Evolutionary conservation across 1,284 basidiomycete species (phyloP).

Genomic region (Tilletiaria anomala): DNA sequence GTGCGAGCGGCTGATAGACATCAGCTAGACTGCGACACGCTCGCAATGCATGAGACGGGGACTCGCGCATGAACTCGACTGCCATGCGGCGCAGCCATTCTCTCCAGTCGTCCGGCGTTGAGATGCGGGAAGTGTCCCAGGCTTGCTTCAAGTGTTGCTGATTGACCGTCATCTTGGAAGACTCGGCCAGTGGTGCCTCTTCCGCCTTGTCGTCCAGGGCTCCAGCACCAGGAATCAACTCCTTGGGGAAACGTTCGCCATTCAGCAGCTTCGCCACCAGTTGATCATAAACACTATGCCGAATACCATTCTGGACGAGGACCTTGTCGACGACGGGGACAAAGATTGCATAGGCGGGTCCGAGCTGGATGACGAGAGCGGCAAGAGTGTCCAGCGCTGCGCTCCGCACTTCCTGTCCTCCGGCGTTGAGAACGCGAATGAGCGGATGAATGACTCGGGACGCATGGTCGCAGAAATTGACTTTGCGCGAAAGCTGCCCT

Average conservation of each 20-base stretch:
- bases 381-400: slow-evolving; percentile 89
- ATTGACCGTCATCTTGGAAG: slow-evolving; percentile 79
- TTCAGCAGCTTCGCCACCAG: slow-evolving; percentile 77
- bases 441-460: slow-evolving; percentile 93
- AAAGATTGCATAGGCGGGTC: slow-evolving; percentile 92
- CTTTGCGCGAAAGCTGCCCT: slow-evolving; percentile 74
- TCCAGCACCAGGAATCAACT: slow-evolving; percentile 36
- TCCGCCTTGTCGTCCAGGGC: slow-evolving; percentile 29
- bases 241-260: slow-evolving; percentile 61
- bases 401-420: slow-evolving; percentile 61
- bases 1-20: slow-evolving; percentile 75
- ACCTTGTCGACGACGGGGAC: slow-evolving; percentile 91
- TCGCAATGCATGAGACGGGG: slow-evolving; percentile 87
- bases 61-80: slow-evolving; percentile 95
- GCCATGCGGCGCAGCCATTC: slow-evolving; percentile 91
- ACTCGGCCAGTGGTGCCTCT: slow-evolving; percentile 42
- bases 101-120: slow-evolving; percentile 72
- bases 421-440: slow-evolving; percentile 68
- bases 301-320: slow-evolving; percentile 60
- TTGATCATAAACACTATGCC: slow-evolving; percentile 74
- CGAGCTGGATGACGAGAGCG: slow-evolving; percentile 79
- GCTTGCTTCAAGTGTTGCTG: slow-evolving; percentile 94
- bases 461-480: slow-evolving; percentile 98
- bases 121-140: slow-evolving; percentile 76
- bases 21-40: slow-evolving; percentile 90